phyloP scores from a whole-genome alignment of 1,139 yeast genomes.

The Zygosaccharomyces pseudobailii region DNA sequence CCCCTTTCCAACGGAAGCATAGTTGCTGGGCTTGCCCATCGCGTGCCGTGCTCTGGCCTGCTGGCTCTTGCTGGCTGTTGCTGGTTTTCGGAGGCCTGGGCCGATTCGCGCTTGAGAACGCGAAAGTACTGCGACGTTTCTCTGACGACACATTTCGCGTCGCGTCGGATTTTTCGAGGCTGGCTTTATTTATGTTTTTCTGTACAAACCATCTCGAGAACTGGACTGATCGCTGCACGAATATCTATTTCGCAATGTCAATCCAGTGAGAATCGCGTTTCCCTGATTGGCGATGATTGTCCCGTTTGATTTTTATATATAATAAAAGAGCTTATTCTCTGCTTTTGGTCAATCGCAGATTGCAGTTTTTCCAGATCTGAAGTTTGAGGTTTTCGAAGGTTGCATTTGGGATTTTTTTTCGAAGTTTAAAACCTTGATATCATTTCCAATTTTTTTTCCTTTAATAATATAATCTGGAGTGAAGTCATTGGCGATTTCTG shows the following conservation, averaged over 20 bases:
- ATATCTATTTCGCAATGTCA: not conserved
- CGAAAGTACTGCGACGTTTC: not conserved
- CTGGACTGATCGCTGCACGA: not conserved
- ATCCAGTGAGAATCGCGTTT: slow-evolving; percentile 1
- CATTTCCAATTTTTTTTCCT: no score
- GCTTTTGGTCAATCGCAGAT: not conserved
- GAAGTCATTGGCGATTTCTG: not conserved
- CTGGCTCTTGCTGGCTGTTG: not conserved
- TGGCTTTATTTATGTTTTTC: not conserved
- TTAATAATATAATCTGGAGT: not conserved
- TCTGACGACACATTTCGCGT: not conserved
- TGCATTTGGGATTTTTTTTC: not conserved
- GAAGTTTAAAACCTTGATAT: not conserved
- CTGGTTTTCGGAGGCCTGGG: not conserved
- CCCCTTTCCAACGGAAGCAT: not conserved
- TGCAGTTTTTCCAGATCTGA: not conserved
- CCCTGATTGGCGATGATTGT: not conserved
- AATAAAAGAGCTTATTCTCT: not conserved
- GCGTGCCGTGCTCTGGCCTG: not conserved
- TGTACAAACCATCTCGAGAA: not conserved
- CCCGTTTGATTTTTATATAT: not conserved
- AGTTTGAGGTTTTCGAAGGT: not conserved
- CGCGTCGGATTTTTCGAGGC: not conserved
- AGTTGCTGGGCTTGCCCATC: not conserved
- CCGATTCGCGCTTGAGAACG: not conserved